A percentile compares a stretch with the other conserved stretches of the same genome.
phyloP scores from a whole-genome alignment of 2,329 filamentous ascomycete species.

The Diplodia sapinea region DNA sequence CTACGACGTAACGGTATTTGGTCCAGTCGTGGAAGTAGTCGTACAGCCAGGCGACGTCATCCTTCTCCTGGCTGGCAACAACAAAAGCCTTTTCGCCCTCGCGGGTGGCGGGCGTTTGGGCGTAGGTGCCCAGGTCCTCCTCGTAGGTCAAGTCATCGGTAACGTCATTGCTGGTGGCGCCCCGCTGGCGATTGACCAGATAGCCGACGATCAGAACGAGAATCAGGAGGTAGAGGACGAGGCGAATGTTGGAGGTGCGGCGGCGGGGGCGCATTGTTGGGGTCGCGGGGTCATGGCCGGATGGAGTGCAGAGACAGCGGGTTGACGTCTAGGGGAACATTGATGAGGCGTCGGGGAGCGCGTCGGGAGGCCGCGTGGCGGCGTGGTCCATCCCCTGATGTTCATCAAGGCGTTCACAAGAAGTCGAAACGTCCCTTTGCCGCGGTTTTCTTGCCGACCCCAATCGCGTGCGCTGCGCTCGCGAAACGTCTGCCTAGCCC shows the following conservation, averaged over 20 bases:
- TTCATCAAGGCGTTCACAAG: conserved; percentile 26
- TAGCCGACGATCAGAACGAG: conserved; percentile 31
- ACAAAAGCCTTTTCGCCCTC: conserved; percentile 41
- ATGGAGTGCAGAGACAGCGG: background rate
- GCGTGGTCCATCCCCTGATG: conserved; percentile 25
- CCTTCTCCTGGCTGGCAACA: conserved; percentile 46
- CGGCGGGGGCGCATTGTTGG: conserved; percentile 17
- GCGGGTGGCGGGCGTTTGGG: conserved; percentile 9
- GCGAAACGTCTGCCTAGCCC: conserved; percentile 1
- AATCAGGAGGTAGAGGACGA: conserved; percentile 28
- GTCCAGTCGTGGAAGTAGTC: conserved; percentile 48
- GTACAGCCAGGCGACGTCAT: conserved; percentile 51
- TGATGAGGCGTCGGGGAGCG: conserved; percentile 8
- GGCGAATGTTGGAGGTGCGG: conserved; percentile 30
- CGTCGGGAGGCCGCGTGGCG: conserved; percentile 22
- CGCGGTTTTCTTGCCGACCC: conserved; percentile 19
- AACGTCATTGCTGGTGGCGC: conserved; percentile 16
- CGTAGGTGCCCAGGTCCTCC: conserved; percentile 26
- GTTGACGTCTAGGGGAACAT: conserved; percentile 21
- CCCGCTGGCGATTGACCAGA: conserved; percentile 26
- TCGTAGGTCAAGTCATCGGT: conserved; percentile 24
- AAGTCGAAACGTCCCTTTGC: conserved; percentile 23
- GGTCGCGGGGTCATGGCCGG: conserved; percentile 19
- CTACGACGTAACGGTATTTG: conserved; percentile 52
- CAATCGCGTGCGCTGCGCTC: conserved; percentile 2